Evolutionary conservation across 108 stramenopile species (phyloP), one percentile per base, ranked within the genome.

Genomic region (Fragilariopsis cylindrus): DNA sequence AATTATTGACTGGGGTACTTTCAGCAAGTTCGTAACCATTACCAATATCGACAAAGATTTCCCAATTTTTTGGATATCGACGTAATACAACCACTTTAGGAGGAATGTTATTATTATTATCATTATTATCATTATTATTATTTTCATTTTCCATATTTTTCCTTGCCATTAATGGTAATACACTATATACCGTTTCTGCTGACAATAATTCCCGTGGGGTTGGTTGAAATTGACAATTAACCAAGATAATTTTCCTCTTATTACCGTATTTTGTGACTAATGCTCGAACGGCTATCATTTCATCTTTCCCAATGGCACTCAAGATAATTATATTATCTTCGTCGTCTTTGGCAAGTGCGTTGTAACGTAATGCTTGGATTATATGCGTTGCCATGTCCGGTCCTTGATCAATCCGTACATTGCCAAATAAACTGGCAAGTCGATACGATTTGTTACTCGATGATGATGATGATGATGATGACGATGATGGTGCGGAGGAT

Each of bases 41-140:
- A 16, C 87, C 87, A 62, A 69, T 44, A 63, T 87, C 87, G 9
- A 87, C 76, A 67, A 78, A 81, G 0, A 83, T 41, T 69, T 87
- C 72, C 83, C 83, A 87, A 64, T 82, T 81, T n/a, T 60, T 53
- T 11, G 87, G 87, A 76, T 76, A 87, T 60, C 83, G 67, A 7
- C 84, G 78, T 70, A 87, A 49, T 30, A 82, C 78, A 7, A 84
- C 82, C 12, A 87, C 64, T 60, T 84, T 87, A 3, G 81, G 71
- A 19, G 60, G 18, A 30, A 54, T 21, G 19, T 65, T 65, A 46
- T 60, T 48, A n/a, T 58, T 41, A 6, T 6, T 44, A 44, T 52
- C 67, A 18, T 19, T 43, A 7, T 45, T 42, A 40, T 49, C 39
- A 12, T 54, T 57, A 18, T 41, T 11, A 11, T 68, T 42, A 44